A percentile compares a stretch with the other conserved stretches of the same genome.
Conservation (phyloP, 176 grass and related monocot species). For the Triticum monococcum region DNA sequence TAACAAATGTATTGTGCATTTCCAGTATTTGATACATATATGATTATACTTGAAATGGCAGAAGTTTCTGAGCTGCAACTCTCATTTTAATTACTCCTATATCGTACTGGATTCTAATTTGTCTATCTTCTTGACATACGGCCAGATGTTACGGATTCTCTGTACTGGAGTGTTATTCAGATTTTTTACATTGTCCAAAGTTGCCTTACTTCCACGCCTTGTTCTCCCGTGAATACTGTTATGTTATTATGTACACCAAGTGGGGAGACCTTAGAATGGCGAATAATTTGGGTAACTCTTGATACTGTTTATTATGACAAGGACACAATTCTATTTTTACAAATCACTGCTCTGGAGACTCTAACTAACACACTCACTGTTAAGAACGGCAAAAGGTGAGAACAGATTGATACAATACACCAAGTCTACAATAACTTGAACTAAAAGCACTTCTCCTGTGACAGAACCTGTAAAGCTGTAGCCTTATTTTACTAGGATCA, state of each 20-base stretch:
- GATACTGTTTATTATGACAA: constrained; percentile 21
- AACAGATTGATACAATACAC: constrained; percentile 21
- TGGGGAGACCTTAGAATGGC: background rate
- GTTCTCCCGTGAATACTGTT: background rate
- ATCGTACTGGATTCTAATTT: background rate
- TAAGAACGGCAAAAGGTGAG: constrained; percentile 14
- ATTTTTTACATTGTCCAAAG: background rate
- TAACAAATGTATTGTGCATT: background rate
- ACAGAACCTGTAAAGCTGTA: constrained; percentile 36
- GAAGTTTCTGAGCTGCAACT: background rate
- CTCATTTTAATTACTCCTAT: background rate
- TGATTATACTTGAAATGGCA: background rate
- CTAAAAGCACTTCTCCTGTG: constrained; percentile 29
- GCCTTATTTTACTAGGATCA: constrained; percentile 45
- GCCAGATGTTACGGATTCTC: background rate
- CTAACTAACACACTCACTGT: constrained; percentile 28
- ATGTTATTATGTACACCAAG: background rate
- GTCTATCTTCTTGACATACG: constrained; percentile 2
- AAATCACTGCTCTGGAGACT: constrained; percentile 16
- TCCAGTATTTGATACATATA: background rate
- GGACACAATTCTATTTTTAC: constrained; percentile 29
- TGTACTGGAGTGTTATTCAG: background rate
- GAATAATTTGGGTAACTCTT: constrained; percentile 9
- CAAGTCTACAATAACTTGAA: constrained; percentile 21
- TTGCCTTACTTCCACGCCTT: constrained; percentile 1